Evolutionary conservation across 495 filamentous ascomycete species (phyloP).

Genomic region (Ramalina peruviana): DNA sequence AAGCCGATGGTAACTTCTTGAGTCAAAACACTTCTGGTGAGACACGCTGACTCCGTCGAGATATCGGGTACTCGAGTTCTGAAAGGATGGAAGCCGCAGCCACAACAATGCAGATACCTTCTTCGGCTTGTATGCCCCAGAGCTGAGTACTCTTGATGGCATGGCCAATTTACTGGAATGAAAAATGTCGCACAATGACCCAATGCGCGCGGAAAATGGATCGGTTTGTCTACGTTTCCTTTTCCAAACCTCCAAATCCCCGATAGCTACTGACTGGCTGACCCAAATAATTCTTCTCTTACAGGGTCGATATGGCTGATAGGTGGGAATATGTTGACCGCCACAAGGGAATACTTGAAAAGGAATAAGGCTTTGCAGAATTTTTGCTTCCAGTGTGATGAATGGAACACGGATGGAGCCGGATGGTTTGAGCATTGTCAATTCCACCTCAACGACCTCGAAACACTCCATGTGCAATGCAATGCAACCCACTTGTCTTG

Average conservation of each 20-base stretch:
- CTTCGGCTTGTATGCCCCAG: constrained; percentile 1
- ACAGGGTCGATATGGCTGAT: neutral
- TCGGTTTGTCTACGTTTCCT: constrained; percentile 3
- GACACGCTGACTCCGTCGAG: neutral
- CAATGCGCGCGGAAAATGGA: neutral
- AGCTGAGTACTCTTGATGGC: neutral
- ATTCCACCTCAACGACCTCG: constrained; percentile 7
- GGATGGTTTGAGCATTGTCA: constrained; percentile 8
- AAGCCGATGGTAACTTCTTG: constrained; percentile 8
- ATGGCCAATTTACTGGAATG: neutral
- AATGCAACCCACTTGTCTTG: constrained; percentile 9
- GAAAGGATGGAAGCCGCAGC: constrained; percentile 7
- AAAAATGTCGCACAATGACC: neutral
- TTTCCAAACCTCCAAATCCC: constrained; percentile 2
- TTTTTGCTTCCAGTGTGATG: constrained; percentile 14
- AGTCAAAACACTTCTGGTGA: neutral
- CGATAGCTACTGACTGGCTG: neutral
- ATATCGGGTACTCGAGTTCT: neutral
- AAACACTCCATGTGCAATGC: constrained; percentile 8
- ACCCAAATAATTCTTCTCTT: neutral
- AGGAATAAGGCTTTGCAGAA: constrained; percentile 14
- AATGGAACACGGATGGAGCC: constrained; percentile 12
- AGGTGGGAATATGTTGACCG: constrained; percentile 6
- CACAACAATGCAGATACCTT: neutral
- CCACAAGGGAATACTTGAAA: constrained; percentile 7